A percentile compares a stretch with the other conserved stretches of the same genome.
Evolutionary conservation across 225 moss, liverwort and hornwort species (phyloP).

Genomic region (Antitrichia curtipendula): DNA sequence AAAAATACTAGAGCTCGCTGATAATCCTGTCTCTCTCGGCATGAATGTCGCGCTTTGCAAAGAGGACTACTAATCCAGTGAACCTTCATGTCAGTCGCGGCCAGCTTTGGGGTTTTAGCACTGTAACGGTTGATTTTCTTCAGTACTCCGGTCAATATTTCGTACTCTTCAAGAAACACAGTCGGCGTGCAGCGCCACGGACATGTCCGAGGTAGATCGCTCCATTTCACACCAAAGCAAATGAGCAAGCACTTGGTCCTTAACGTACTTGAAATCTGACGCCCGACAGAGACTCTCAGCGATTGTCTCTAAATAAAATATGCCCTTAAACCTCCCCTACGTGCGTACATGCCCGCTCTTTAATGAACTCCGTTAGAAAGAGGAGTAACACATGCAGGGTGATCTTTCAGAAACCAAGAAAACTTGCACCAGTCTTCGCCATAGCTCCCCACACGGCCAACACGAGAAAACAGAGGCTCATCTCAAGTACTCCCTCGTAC

Average conservation of each 20-base stretch:
- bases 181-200: neutral
- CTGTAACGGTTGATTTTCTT: neutral
- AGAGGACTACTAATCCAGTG: neutral
- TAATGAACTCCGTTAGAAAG: neutral
- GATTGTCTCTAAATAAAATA: neutral
- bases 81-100: neutral
- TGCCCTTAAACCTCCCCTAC: neutral
- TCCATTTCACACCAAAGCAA: constrained; percentile 7
- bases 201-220: neutral
- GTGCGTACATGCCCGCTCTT: neutral
- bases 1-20: neutral
- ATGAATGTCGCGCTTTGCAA: neutral
- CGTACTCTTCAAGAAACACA: constrained; percentile 7
- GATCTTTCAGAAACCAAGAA: neutral
- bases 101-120: neutral
- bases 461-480: neutral
- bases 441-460: constrained; percentile 1
- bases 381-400: neutral
- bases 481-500: neutral
- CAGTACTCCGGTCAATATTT: neutral
- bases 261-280: neutral
- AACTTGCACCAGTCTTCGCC: neutral
- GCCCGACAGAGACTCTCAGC: neutral
- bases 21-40: neutral
- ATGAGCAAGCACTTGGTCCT: constrained; percentile 3